Conservation (phyloP, 139 green algal genomes). For the Penium margaritaceum region DNA sequence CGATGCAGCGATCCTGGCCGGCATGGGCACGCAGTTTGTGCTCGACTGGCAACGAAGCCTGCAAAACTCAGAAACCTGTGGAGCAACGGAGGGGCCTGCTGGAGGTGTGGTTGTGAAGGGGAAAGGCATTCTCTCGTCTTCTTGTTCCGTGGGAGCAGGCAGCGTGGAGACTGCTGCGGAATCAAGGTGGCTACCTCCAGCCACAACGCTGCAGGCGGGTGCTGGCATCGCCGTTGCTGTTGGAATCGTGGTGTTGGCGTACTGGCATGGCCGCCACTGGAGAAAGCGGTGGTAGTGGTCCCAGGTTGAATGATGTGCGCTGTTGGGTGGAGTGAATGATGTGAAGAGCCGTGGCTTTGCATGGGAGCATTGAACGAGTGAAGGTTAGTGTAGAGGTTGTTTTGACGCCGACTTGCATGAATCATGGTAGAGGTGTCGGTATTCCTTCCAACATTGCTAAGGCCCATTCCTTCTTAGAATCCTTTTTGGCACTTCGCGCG, state of each 20-base stretch:
- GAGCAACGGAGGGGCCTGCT: neutral
- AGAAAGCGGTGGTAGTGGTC: neutral
- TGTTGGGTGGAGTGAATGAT: too few relatives aligned
- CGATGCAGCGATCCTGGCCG: neutral
- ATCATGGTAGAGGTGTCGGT: too few relatives aligned
- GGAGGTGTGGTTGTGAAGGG: neutral
- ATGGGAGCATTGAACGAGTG: too few relatives aligned
- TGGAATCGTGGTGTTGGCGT: neutral
- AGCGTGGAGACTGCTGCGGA: neutral
- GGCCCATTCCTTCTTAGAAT: too few relatives aligned
- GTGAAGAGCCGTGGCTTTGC: too few relatives aligned
- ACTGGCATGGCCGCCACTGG: neutral
- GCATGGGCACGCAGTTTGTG: slow-evolving; percentile 24
- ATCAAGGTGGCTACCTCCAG: neutral
- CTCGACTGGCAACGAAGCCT: slow-evolving; percentile 4
- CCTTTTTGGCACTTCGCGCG: too few relatives aligned
- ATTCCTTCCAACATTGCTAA: too few relatives aligned
- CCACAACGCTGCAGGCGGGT: neutral
- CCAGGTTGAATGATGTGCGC: too few relatives aligned
- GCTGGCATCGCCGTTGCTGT: neutral
- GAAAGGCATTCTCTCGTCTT: too few relatives aligned
- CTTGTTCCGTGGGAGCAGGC: neutral
- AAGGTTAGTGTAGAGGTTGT: too few relatives aligned
- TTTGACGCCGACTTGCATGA: too few relatives aligned
- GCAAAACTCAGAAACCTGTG: too few relatives aligned